Evolutionary conservation across 1,139 yeast species (phyloP).

Genomic region (Meyerozyma sp.): DNA sequence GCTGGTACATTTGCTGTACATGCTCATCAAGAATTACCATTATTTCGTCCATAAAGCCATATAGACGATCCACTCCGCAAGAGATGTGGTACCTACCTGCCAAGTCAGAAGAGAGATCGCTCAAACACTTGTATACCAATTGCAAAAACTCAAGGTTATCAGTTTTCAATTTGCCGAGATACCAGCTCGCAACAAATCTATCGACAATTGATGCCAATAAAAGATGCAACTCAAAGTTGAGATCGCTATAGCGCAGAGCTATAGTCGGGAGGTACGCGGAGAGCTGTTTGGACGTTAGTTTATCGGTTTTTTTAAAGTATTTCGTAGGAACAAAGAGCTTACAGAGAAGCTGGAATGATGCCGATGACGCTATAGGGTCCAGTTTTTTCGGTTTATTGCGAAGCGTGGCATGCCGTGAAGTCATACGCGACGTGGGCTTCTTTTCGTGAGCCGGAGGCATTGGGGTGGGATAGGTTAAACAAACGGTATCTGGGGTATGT

Average conservation of each 20-base stretch:
- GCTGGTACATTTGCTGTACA: constrained; percentile 13
- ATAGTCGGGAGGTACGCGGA: constrained; percentile 23
- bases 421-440: not conserved
- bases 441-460: not conserved
- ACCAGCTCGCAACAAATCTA: constrained; percentile 37
- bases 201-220: constrained; percentile 30
- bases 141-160: constrained; percentile 31
- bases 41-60: constrained; percentile 20
- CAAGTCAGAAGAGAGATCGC: constrained; percentile 25
- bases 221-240: constrained; percentile 35
- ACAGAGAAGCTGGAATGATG: constrained; percentile 31
- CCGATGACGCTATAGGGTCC: constrained; percentile 6
- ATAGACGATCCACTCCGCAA: constrained; percentile 10
- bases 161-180: constrained; percentile 32
- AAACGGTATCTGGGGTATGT: not conserved
- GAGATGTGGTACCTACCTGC: constrained; percentile 13
- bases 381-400: not conserved
- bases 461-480: not conserved
- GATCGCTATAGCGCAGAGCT: constrained; percentile 10
- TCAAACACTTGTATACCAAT: constrained; percentile 24
- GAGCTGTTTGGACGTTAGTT: constrained; percentile 22
- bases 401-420: not conserved
- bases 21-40: constrained; percentile 24
- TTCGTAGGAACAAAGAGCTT: constrained; percentile 31
- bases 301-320: constrained; percentile 21